Evolutionary conservation across 2,329 filamentous ascomycete species (phyloP), one percentile per base, ranked within the genome.

Genomic region (Botryotinia calthae): DNA sequence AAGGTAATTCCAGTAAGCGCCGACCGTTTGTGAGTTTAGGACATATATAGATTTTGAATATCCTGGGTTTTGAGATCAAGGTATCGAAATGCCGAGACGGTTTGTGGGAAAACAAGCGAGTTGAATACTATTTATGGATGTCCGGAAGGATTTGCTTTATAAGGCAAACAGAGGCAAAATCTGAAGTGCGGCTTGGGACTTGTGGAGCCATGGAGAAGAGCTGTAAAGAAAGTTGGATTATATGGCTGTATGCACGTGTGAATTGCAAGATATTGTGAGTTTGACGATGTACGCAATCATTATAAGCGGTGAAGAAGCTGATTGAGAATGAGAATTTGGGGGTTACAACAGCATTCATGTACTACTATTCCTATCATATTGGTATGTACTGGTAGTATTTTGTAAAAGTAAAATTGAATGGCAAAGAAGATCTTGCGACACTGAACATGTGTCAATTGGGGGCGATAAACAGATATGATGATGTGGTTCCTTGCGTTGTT

Each of bases 391-490:
- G 65, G 16, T 34, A 67, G 48, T n/a, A 42, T 40, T 67, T 28
- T n/a, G 25, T 48, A 34, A 56, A 28, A 31, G 65, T 22, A 31
- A 34, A 42, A 56, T 22, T 56, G 25, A 67, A 54, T 42, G 48
- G 40, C 10, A n/a, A 31, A 54, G 34, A 28, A 56, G 10, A 56
- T 28, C 48, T 56, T 56, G 34, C 48, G 9, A 56, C 10, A 42
- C 16, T 42, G 34, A 56, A 42, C 48, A 56, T 67, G 65, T 42
- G 48, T 6, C n/a, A 31, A 34, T 56, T 56, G 65, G 65, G 46
- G 65, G 65, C 65, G 65, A 67, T 67, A 67, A 67, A 56, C 25
- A 42, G 25, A 12, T n/a, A 67, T 56, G 25, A 67, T 67, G 48
- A 56, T 56, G 65, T 42, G 65, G n/a, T 31, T 56, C 22, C 34